phyloP scores from a whole-genome alignment of 129 eudicot genomes.

The Pulicaria dysenterica region DNA sequence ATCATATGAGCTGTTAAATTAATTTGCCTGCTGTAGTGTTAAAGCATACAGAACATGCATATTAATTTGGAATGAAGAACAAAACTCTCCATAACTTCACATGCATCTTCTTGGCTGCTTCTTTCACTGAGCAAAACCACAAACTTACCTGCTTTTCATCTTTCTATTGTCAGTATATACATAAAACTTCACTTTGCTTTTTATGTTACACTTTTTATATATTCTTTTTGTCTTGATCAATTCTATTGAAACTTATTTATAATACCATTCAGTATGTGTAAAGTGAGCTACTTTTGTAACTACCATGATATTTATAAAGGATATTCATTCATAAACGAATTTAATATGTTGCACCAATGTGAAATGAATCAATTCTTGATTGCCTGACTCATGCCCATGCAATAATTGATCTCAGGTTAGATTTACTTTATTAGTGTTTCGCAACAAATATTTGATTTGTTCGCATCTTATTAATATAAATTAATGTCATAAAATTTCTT shows the following conservation, averaged over 20 bases:
- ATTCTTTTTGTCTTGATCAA: slow-evolving; percentile 15
- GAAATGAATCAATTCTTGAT: slow-evolving; percentile 5
- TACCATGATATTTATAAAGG: neutral
- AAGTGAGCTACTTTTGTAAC: slow-evolving; percentile 7
- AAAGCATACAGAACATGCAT: slow-evolving; percentile 22
- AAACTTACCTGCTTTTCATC: slow-evolving; percentile 11
- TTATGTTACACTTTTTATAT: slow-evolving; percentile 9
- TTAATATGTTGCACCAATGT: neutral
- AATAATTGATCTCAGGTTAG: neutral
- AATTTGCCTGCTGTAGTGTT: neutral
- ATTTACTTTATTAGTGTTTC: too few relatives aligned
- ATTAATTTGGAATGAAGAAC: neutral
- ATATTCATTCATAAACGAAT: neutral
- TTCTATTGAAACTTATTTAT: slow-evolving; percentile 15
- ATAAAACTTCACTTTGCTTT: slow-evolving; percentile 5
- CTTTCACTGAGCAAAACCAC: slow-evolving; percentile 11
- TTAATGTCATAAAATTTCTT: too few relatives aligned
- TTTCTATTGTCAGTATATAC: slow-evolving; percentile 24
- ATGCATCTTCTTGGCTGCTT: slow-evolving; percentile 36
- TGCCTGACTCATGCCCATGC: neutral
- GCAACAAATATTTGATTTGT: too few relatives aligned
- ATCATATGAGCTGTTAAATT: slow-evolving; percentile 22
- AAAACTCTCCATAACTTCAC: slow-evolving; percentile 25
- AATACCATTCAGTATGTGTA: neutral
- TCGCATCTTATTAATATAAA: too few relatives aligned